Evolutionary conservation across 2,329 filamentous ascomycete species (phyloP).

Genomic region (Stagonosporopsis tanaceti): DNA sequence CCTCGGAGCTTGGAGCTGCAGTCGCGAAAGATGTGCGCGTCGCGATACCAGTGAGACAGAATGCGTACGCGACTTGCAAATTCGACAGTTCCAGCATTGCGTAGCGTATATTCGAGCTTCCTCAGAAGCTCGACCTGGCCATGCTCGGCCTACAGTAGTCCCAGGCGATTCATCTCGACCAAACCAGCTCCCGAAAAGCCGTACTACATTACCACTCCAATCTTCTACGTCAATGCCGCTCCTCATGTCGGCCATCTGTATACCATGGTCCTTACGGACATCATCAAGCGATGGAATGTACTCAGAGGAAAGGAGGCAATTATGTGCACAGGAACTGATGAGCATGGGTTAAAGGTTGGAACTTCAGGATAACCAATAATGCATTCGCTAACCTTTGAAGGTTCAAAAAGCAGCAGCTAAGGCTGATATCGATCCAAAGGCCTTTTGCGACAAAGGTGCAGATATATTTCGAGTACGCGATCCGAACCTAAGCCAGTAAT

Average conservation of each 20-base stretch:
- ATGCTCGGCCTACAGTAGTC: conserved; percentile 29
- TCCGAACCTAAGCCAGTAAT: not conserved
- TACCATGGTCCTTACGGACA: conserved; percentile 88
- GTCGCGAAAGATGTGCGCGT: conserved; percentile 20
- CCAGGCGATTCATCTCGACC: conserved; percentile 29
- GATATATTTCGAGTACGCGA: conserved; percentile 72
- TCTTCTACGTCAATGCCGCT: conserved; percentile 98
- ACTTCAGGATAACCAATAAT: not conserved
- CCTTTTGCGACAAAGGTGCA: conserved; percentile 88
- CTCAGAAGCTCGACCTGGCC: conserved; percentile 32
- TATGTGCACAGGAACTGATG: conserved; percentile 91
- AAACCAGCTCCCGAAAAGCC: conserved; percentile 67
- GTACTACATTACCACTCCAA: conserved; percentile 94
- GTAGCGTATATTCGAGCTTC: conserved; percentile 26
- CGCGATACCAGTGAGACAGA: conserved; percentile 29
- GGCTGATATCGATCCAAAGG: conserved; percentile 74
- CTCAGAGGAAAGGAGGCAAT: conserved; percentile 76
- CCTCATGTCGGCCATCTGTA: conserved; percentile 96
- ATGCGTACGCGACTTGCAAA: conserved; percentile 42
- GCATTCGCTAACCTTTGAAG: conserved; percentile 42
- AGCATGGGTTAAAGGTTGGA: conserved; percentile 87
- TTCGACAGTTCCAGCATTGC: conserved; percentile 27
- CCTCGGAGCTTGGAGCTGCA: conserved; percentile 28
- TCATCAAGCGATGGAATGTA: conserved; percentile 89
- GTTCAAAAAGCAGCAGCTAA: conserved; percentile 84